Conservation (phyloP, 2,329 filamentous ascomycete genomes). For the Helminthosporium solani region DNA sequence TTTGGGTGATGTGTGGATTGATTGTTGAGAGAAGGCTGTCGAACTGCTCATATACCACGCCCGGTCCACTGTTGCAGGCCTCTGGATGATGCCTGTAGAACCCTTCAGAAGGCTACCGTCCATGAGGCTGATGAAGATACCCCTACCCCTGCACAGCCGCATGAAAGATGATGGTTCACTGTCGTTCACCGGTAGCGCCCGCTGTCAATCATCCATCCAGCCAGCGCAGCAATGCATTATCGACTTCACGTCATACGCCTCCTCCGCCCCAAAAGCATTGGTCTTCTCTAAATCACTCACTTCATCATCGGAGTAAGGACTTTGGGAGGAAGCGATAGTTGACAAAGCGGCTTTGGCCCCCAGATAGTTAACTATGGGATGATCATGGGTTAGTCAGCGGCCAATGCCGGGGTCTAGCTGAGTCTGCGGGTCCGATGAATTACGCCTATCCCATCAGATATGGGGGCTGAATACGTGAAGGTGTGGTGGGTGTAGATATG, state of each 20-base stretch:
- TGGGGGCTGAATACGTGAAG: slow-evolving; percentile 30
- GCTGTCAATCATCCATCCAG: too few species aligned
- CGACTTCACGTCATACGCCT: too few species aligned
- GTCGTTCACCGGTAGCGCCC: slow-evolving; percentile 4
- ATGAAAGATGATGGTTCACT: background rate
- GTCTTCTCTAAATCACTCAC: background rate
- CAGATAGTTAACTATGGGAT: slow-evolving; percentile 9
- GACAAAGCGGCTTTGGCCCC: slow-evolving; percentile 20
- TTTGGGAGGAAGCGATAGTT: background rate
- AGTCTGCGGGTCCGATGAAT: slow-evolving; percentile 1
- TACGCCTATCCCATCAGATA: slow-evolving; percentile 14
- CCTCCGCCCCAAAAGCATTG: background rate
- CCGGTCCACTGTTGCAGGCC: slow-evolving; percentile 28
- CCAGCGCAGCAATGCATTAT: too few species aligned
- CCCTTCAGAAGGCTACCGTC: slow-evolving; percentile 8
- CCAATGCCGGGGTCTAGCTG: slow-evolving; percentile 8
- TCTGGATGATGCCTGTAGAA: slow-evolving; percentile 24
- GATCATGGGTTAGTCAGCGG: slow-evolving; percentile 15
- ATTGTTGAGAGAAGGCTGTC: slow-evolving; percentile 14
- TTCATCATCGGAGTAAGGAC: slow-evolving; percentile 7
- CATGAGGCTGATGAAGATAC: slow-evolving; percentile 7
- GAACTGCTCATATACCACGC: slow-evolving; percentile 23
- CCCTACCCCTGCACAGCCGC: slow-evolving; percentile 29
- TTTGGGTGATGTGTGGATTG: slow-evolving; percentile 14
- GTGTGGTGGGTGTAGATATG: slow-evolving; percentile 2